phyloP scores from a whole-genome alignment of 2,329 filamentous ascomycete genomes.

The Microdochium nivale region DNA sequence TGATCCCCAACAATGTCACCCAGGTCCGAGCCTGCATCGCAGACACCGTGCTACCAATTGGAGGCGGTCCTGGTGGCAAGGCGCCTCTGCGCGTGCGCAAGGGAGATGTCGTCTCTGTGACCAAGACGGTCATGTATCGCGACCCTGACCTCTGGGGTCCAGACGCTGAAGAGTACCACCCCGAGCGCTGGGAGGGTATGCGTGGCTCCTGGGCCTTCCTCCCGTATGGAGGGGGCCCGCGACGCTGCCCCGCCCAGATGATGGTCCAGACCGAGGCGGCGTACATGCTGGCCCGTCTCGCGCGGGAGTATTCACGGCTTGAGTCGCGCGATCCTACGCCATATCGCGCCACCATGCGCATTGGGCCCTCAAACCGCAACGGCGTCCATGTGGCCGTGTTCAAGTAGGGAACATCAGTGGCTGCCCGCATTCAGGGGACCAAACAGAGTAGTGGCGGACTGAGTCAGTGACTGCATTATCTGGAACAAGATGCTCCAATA shows the following conservation, averaged over 20 bases:
- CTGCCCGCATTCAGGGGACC: too few species aligned
- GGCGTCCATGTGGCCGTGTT: too few species aligned
- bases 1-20: too few species aligned
- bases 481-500: too few species aligned
- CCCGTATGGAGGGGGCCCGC: slow-evolving; percentile 3
- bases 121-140: background rate
- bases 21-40: too few species aligned
- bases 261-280: slow-evolving; percentile 20
- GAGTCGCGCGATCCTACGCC: background rate
- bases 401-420: too few species aligned
- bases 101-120: background rate
- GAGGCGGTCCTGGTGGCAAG: background rate
- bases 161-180: background rate
- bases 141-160: background rate
- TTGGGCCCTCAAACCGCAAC: slow-evolving; percentile 27
- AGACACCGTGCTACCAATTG: background rate
- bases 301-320: slow-evolving; percentile 25
- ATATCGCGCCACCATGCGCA: slow-evolving; percentile 30
- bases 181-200: background rate
- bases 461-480: too few species aligned
- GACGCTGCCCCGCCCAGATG: slow-evolving; percentile 31
- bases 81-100: background rate
- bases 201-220: background rate
- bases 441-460: too few species aligned
- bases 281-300: slow-evolving; percentile 21